These are phyloP conservation scores for Starmera caribaea DNA, from an alignment of 805 yeast species.

Conservation along the genomic window DNA sequence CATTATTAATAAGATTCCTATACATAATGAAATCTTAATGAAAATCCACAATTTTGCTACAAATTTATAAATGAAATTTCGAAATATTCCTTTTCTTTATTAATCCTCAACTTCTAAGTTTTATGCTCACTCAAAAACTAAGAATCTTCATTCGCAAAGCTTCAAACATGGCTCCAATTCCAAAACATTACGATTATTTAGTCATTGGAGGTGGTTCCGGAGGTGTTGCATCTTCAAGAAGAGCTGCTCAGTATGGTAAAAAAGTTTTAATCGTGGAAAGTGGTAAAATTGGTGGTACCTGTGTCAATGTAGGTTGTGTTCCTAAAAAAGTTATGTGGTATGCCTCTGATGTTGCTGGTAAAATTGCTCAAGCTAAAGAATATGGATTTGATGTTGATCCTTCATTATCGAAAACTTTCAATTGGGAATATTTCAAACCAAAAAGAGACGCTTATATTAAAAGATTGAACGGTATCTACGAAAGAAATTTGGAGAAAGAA, in stretches of 20 bases:
- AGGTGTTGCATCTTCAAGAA: constrained; percentile 96
- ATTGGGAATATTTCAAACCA: constrained; percentile 74
- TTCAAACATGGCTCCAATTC: constrained; percentile 44
- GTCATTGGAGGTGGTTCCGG: constrained; percentile 99
- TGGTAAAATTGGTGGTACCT: constrained; percentile 87
- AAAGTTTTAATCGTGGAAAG: constrained; percentile 78
- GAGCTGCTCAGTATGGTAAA: constrained; percentile 93
- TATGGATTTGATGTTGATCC: constrained; percentile 69
- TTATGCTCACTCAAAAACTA: neutral
- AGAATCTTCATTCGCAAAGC: constrained; percentile 1
- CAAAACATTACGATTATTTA: constrained; percentile 70
- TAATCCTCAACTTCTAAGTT: too few species aligned
- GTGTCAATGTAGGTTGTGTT: constrained; percentile 99
- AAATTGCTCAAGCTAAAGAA: constrained; percentile 62
- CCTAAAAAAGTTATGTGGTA: constrained; percentile 99
- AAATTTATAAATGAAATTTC: neutral
- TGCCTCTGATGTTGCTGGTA: constrained; percentile 82
- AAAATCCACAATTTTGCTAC: neutral
- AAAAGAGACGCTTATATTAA: constrained; percentile 89
- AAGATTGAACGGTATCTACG: constrained; percentile 89
- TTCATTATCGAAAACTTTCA: constrained; percentile 48
- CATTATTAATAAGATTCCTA: too few species aligned
- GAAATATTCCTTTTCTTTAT: too few species aligned
- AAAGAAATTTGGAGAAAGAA: constrained; percentile 76
- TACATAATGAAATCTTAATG: too few species aligned